Base-by-base conservation (phyloP, 352 stramenopile species). In the Albugo candida region DNA sequence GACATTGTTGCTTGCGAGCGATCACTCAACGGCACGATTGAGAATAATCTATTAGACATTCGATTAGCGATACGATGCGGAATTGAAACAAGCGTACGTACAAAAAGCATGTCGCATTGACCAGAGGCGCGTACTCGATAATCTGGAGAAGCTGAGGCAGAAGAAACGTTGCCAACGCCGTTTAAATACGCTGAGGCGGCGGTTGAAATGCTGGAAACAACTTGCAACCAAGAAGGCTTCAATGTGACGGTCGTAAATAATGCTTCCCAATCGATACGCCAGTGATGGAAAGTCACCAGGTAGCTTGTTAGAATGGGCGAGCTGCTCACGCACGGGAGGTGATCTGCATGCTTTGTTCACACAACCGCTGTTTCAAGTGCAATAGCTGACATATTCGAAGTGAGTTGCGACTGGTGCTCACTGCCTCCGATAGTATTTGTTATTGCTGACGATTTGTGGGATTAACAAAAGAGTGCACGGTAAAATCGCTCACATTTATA, bases 31-130 rank as follows among this genome's bases (percentile, higher is more conserved):
- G 8, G 44, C 13, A 19, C n/a, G 41, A 16, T 20, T 36, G 13
- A n/a, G 4, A 58, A 8, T 34, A 42, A 27, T 21, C 1, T 4
- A 36, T n/a, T 10, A 34, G 36, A 16, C n/a, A 6, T 18, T 10
- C 51, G 1, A 5, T 21, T 3, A 17, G 21, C 19, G n/a, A 21
- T 20, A 31, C 14, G n/a, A n/a, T n/a, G n/a, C n/a, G n/a, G n/a
- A n/a, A n/a, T 20, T 17, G 42, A 5, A 2, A 6, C 14, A 1
- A 17, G 16, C 17, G 5, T 20, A 57, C 61, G 36, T 63, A 78
- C 76, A 92, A 71, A 55, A 85, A 83, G 0, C 60, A 54, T 17
- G 81, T 68, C 1, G 78, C 78, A 47, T 92, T 87, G 16, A 92
- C 66, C 5, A 92, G 64, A 39, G 78, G 75, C n/a, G 71, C 61